These are phyloP conservation scores for Spiromastix sp. DNA, from an alignment of 2,329 filamentous ascomycete genomes.

Conservation along the genomic window DNA sequence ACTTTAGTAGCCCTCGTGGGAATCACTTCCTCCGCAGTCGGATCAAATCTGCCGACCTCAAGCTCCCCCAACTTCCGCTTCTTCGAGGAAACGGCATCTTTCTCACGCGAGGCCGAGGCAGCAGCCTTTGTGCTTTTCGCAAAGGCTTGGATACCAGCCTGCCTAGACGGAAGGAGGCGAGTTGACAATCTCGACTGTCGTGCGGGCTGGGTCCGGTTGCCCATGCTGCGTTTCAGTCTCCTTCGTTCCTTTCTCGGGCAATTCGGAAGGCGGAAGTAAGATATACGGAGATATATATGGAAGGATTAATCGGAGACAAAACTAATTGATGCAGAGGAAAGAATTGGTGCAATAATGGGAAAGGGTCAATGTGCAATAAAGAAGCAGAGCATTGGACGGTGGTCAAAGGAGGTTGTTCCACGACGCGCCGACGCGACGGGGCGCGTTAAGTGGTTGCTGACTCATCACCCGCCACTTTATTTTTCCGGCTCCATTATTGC, in stretches of 20 bases:
- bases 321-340: constrained; percentile 1
- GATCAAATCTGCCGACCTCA: constrained; percentile 20
- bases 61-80: constrained; percentile 29
- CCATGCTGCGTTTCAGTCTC: constrained; percentile 7
- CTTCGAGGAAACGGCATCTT: constrained; percentile 28
- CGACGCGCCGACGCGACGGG: not conserved
- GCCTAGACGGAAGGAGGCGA: constrained; percentile 22
- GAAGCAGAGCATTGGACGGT: no score
- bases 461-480: no score
- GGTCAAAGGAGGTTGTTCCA: not conserved
- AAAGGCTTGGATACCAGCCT: constrained; percentile 35
- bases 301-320: not conserved
- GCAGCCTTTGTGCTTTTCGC: constrained; percentile 35
- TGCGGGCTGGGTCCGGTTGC: constrained; percentile 11
- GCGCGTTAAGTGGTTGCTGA: no score
- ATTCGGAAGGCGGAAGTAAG: no score
- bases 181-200: constrained; percentile 17
- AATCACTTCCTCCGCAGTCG: constrained; percentile 4
- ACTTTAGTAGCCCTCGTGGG: constrained; percentile 8
- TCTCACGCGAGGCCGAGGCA: constrained; percentile 13
- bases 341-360: not conserved
- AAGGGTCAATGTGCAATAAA: not conserved
- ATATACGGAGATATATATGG: not conserved
- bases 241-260: not conserved
- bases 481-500: no score